Evolutionary conservation across 352 stramenopile species (phyloP).

Genomic region (Globisporangium middletonii): DNA sequence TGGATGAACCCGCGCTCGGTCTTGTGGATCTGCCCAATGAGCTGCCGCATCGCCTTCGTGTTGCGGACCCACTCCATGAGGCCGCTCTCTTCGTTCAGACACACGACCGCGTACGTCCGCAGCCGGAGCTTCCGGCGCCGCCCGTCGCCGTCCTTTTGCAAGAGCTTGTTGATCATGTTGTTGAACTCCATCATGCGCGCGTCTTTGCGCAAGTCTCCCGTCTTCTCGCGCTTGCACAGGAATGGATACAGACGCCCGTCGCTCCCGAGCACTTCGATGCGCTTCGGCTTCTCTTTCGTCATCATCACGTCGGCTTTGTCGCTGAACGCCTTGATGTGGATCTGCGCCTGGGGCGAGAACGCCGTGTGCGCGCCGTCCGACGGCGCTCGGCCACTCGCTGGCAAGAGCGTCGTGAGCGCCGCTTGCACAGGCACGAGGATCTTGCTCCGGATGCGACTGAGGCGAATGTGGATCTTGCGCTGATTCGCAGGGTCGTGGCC

Average conservation of each 20-base stretch:
- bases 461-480: conserved; percentile 75
- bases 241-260: conserved; percentile 85
- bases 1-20: conserved; percentile 83
- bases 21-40: conserved; percentile 85
- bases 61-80: conserved; percentile 99
- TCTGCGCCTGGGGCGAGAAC: conserved; percentile 59
- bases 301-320: conserved; percentile 95
- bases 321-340: conserved; percentile 87
- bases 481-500: conserved; percentile 77
- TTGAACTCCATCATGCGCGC: conserved; percentile 99
- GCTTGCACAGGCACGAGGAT: conserved; percentile 83
- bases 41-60: conserved; percentile 92
- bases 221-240: conserved; percentile 96
- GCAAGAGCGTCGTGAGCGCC: conserved; percentile 66
- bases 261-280: conserved; percentile 86
- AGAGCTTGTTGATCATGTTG: conserved; percentile 99
- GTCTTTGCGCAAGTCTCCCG: conserved; percentile 99
- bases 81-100: conserved; percentile 98
- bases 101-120: conserved; percentile 98
- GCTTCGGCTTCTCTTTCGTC: conserved; percentile 99
- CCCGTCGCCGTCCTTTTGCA: conserved; percentile 88
- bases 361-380: conserved; percentile 43
- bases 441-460: conserved; percentile 57
- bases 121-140: conserved; percentile 91
- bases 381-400: conserved; percentile 53